Base-by-base conservation (phyloP, 2,329 filamentous ascomycete species). In the Sclerotinia borealis region DNA sequence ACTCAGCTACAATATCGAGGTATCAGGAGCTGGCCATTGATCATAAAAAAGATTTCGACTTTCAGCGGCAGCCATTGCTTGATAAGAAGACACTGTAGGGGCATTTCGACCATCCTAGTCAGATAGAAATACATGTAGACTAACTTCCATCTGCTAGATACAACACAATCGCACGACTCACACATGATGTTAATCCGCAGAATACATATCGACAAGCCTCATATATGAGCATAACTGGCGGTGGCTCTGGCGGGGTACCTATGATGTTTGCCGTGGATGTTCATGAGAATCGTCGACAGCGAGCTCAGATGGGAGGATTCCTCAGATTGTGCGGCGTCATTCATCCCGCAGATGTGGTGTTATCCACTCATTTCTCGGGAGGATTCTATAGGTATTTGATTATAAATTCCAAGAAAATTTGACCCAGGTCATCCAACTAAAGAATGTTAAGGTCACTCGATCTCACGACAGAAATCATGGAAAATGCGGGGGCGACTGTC, bases 231-330 rank as follows among this genome's bases (percentile, higher is more conserved):
- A 55, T 55, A 4, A 55, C 51, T 13, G 51, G 51, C 15, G 51
- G 51, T 27, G 51, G 51, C 19, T 55, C 51, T 29, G 51, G 51
- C 13, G 15, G 25, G 15, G 25, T 55, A 27, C 51, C 51, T 10
- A 55, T 55, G 51, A 55, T 55, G 51, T 55, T 55, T 19, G 51
- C 51, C 36, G 51, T 55, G 15, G 51, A 55, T 19, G 51, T 13
- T 34, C 36, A 41, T 55, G 51, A 55, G 13, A 55, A 55, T 29
- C 51, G 51, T 55, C 51, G 51, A 55, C 51, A 55, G 10, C n/a
- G 51, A 27, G 51, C 51, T 41, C 51, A 27, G 19, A 55, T 55
- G 51, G 51, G 51, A 41, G 7, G 39, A 2, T 41, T 55, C 13
- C 37, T 55, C 8, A 55, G 15, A 13, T 2, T 55, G 10, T 55